Percentiles rank a stretch among this genome's conserved stretches.
Evolutionary conservation across 2,329 filamentous ascomycete species (phyloP).

Genomic region (Pestalotiopsis sp.): DNA sequence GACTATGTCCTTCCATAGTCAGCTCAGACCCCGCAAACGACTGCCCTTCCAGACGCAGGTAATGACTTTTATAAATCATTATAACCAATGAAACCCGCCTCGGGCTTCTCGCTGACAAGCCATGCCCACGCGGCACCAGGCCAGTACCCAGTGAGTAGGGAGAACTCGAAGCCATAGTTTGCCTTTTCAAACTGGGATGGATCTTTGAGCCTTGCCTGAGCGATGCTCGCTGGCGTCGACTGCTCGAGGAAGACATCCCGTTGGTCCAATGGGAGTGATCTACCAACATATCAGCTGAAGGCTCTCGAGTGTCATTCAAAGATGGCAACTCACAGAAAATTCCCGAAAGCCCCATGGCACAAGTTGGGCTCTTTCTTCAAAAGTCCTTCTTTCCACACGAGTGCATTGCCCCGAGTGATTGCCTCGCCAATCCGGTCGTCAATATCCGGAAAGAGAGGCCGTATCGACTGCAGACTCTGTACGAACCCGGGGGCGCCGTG

Average conservation of each 20-base stretch:
- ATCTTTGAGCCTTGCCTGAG: neutral
- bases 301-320: neutral
- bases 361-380: constrained; percentile 11
- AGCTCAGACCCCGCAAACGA: neutral
- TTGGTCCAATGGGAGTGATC: neutral
- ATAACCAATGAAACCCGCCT: neutral
- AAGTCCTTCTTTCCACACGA: constrained; percentile 4
- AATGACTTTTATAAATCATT: neutral
- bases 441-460: neutral
- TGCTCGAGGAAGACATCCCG: neutral
- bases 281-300: neutral
- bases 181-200: neutral
- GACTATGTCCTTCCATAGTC: too few species aligned
- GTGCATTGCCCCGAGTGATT: neutral
- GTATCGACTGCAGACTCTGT: neutral
- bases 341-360: constrained; percentile 6
- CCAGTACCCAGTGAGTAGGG: constrained; percentile 3
- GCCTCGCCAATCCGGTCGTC: neutral
- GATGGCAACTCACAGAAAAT: neutral
- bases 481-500: constrained; percentile 9
- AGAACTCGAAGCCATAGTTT: constrained; percentile 5
- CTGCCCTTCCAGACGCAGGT: too few species aligned
- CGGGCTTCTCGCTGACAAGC: neutral
- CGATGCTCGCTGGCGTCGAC: neutral
- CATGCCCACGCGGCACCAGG: constrained; percentile 1